Conservation (phyloP, 1,284 basidiomycete genomes). For the Ganoderma lingzhi region DNA sequence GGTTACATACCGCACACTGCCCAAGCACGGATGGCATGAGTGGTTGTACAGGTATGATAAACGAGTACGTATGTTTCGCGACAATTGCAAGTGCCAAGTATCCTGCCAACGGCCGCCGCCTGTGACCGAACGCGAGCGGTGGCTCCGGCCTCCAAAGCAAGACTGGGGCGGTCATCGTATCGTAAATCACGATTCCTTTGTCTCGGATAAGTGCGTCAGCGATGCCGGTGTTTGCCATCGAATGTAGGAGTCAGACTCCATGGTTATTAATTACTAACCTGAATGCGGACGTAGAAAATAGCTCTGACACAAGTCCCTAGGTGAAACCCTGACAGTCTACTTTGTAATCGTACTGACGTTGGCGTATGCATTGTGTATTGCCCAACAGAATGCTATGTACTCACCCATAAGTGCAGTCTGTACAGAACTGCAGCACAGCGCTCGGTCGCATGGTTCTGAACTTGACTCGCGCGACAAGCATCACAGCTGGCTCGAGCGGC, state of each 20-base stretch:
- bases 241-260: neutral
- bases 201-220: neutral
- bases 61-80: neutral
- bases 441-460: neutral
- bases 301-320: neutral
- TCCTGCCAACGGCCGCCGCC: neutral
- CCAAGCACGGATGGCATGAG: neutral
- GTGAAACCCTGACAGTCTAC: neutral
- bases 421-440: neutral
- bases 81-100: neutral
- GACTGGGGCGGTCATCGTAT: neutral
- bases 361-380: neutral
- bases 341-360: neutral
- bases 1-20: neutral
- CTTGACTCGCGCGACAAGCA: neutral
- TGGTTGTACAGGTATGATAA: neutral
- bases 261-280: too few species aligned
- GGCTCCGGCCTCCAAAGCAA: neutral
- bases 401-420: neutral
- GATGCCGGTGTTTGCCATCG: neutral
- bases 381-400: neutral
- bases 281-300: too few species aligned
- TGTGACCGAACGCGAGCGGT: neutral
- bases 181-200: neutral
- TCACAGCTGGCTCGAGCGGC: neutral